Base-by-base conservation (phyloP, 2,329 filamentous ascomycete species). In the Neurospora crassa region DNA sequence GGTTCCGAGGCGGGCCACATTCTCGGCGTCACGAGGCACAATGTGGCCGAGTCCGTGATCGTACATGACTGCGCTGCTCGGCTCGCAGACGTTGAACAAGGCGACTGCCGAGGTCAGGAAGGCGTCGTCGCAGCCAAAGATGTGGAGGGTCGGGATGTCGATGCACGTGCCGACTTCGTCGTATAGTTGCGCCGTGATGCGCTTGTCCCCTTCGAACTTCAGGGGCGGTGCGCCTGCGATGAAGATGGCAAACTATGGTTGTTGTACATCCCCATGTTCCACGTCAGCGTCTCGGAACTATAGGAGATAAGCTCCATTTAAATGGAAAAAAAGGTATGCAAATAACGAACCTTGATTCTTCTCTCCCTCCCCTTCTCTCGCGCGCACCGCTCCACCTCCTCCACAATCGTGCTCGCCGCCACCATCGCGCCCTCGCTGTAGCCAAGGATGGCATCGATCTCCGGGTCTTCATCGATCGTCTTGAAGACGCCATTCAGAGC, bases 31-130 rank as follows among this genome's bases (percentile, higher is more conserved):
- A 69, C 82, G 77, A 0, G 84, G 84, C 11, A 86, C 80, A 6
- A 83, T 83, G 75, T 86, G 85, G 0, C 84, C 84, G 69, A 84
- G 83, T 16, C 83, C 84, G 72, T 85, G 84, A 76, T 86, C 84
- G 71, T 85, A 86, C 70, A 86, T 78, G 29, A 79, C 76, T 0
- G 83, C 82, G 1, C 76, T 79, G 69, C 84, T 81, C 16, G 78
- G 80, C 67, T 85, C 81, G 76, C 84, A 87, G 29, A 85, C 78
- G 75, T 85, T 85, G 76, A 81, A 85, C 24, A 86, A 76, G 1
- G 84, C 83, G 71, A 85, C 80, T 0, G 82, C 81, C 0, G 83
- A 83, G 41, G 82, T 78, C 1, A 84, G 76, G 73, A 85, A 86
- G 2, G 84, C 84, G 75, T 86, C 84, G 75, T 74, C 76, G 53